A percentile compares a stretch with the other conserved stretches of the same genome.
Conservation (phyloP, 2,329 filamentous ascomycete genomes). For the Paramyrothecium sp. region DNA sequence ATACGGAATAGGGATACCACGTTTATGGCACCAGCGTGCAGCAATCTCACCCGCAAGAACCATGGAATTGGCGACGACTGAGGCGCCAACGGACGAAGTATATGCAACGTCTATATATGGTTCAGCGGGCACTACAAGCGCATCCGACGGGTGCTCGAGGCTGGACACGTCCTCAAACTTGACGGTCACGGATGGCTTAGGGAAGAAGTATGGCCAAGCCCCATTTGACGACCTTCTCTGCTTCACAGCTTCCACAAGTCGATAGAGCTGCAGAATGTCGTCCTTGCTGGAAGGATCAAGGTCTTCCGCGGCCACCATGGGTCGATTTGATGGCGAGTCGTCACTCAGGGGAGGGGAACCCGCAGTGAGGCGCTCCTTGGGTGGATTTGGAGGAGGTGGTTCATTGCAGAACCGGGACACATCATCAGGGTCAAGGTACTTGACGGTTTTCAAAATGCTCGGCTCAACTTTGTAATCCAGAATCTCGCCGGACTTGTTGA, state of each 20-base stretch:
- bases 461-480: conserved; percentile 55
- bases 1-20: conserved; percentile 59
- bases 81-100: conserved; percentile 26
- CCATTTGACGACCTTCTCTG: conserved; percentile 42
- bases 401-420: conserved; percentile 44
- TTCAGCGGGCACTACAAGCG: conserved; percentile 37
- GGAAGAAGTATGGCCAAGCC: conserved; percentile 47
- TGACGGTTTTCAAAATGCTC: conserved; percentile 51
- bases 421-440: conserved; percentile 54
- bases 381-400: conserved; percentile 14
- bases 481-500: conserved; percentile 52
- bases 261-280: conserved; percentile 46
- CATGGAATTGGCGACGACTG: conserved; percentile 48
- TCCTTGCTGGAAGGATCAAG: conserved; percentile 40
- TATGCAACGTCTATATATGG: conserved; percentile 45
- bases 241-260: conserved; percentile 46
- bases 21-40: conserved; percentile 58
- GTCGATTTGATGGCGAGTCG: conserved; percentile 28
- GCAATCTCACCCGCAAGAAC: conserved; percentile 60
- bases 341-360: conserved; percentile 18
- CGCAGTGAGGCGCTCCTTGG: conserved; percentile 24
- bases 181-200: conserved; percentile 41
- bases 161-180: conserved; percentile 34
- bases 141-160: conserved; percentile 3
- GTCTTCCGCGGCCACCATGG: conserved; percentile 40